Conservation (phyloP, 2,329 filamentous ascomycete species). For the Penicillium palitans region DNA sequence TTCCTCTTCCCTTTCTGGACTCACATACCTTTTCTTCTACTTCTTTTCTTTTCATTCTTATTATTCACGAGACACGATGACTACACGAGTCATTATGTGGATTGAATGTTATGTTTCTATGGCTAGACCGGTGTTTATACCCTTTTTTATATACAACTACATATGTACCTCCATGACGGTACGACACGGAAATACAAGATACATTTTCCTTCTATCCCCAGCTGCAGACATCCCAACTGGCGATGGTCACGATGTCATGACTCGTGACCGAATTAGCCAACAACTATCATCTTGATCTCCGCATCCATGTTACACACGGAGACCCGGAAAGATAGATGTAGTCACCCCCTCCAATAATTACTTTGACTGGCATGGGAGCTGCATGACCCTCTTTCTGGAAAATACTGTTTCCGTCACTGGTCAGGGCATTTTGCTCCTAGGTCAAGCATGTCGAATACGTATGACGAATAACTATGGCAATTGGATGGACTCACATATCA, state of each 20-base stretch:
- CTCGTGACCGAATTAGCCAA: not conserved
- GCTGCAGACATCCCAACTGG: not conserved
- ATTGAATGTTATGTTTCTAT: constrained; percentile 4
- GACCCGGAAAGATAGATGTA: not conserved
- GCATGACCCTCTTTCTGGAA: not conserved
- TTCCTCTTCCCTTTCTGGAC: not conserved
- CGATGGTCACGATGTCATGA: not conserved
- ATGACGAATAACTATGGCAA: not conserved
- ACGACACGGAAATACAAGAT: not conserved
- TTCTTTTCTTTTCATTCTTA: constrained; percentile 1
- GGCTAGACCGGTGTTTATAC: constrained; percentile 12
- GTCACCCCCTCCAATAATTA: not conserved
- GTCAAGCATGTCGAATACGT: not conserved
- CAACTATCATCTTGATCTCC: not conserved
- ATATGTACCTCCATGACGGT: not conserved
- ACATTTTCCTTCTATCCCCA: not conserved
- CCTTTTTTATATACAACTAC: constrained; percentile 10
- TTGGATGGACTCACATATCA: not conserved
- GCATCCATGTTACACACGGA: not conserved
- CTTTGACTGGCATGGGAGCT: not conserved
- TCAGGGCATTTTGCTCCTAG: not conserved
- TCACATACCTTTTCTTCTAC: constrained; percentile 6
- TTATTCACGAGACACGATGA: constrained; percentile 19
- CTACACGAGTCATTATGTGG: constrained; percentile 9
- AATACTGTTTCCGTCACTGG: not conserved